A percentile compares a stretch with the other conserved stretches of the same genome.
These are phyloP conservation scores for Eutypa lata DNA, from an alignment of 2,329 filamentous ascomycete species.

Conservation along the genomic window DNA sequence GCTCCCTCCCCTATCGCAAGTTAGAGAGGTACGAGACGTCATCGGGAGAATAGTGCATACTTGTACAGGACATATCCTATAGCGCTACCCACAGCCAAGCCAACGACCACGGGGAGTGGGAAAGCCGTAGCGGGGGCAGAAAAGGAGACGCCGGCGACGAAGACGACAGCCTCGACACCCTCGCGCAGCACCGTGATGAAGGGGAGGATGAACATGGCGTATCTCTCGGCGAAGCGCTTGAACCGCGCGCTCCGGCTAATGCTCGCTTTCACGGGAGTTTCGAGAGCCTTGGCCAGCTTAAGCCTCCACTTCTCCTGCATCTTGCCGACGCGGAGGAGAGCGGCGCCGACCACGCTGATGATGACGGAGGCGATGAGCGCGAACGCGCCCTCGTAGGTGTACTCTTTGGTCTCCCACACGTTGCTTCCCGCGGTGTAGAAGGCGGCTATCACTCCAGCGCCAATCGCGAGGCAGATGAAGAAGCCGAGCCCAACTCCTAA, in stretches of 20 bases:
- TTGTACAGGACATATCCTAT: conserved; percentile 77
- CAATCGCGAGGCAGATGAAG: conserved; percentile 62
- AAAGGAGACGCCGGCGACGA: conserved; percentile 80
- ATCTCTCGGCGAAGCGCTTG: conserved; percentile 69
- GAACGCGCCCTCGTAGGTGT: conserved; percentile 81
- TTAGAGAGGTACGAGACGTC: too few species aligned
- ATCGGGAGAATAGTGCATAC: too few species aligned
- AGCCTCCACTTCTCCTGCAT: conserved; percentile 84
- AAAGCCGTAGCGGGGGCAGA: conserved; percentile 72
- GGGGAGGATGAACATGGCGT: conserved; percentile 81
- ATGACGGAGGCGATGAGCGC: conserved; percentile 72
- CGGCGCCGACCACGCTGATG: conserved; percentile 78
- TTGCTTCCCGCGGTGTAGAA: conserved; percentile 70
- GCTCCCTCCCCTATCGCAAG: conserved; percentile 51
- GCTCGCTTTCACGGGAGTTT: conserved; percentile 46
- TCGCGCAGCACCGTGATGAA: conserved; percentile 87
- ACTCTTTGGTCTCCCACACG: conserved; percentile 64
- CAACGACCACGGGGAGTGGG: conserved; percentile 72
- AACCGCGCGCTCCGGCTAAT: conserved; percentile 40
- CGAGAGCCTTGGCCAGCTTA: conserved; percentile 71
- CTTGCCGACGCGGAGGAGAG: conserved; percentile 76
- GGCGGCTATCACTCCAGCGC: conserved; percentile 65
- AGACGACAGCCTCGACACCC: conserved; percentile 82
- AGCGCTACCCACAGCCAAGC: conserved; percentile 61
- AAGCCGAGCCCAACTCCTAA: conserved; percentile 61